These are phyloP conservation scores for Ustilago nuda DNA, from an alignment of 1,284 basidiomycete genomes.

Conservation along the genomic window DNA sequence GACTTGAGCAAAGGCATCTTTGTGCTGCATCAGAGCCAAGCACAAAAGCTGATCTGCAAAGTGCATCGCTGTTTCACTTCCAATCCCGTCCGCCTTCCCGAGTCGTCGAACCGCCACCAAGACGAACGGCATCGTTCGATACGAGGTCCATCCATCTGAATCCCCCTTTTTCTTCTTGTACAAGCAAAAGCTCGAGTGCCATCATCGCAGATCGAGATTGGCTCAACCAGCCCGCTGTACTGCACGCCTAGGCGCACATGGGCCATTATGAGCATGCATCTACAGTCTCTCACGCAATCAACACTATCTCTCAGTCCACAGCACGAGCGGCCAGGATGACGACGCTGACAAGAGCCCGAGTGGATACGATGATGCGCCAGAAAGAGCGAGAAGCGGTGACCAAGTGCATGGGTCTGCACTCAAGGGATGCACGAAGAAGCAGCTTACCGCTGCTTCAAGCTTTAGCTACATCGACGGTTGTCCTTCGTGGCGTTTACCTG, in stretches of 20 bases:
- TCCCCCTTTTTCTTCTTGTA: not conserved
- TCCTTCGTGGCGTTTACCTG: not conserved
- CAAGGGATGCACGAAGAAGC: slow-evolving; percentile 5
- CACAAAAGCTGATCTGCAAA: slow-evolving; percentile 21
- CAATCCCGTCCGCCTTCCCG: not conserved
- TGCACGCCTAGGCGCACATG: not conserved
- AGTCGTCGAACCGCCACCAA: not conserved
- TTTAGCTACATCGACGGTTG: not conserved
- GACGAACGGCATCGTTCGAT: not conserved
- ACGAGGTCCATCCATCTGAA: slow-evolving; percentile 22
- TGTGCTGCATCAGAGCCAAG: not conserved
- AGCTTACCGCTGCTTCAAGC: not conserved
- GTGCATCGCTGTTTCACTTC: slow-evolving; percentile 20
- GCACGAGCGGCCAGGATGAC: not conserved
- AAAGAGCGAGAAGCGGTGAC: slow-evolving; percentile 1
- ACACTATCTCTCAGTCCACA: not conserved
- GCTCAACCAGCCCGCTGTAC: not conserved
- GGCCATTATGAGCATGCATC: not conserved
- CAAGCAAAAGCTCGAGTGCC: not conserved
- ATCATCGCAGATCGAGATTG: too few species aligned
- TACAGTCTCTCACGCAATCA: not conserved
- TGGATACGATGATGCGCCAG: not conserved
- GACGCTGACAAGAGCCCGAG: not conserved
- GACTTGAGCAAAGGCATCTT: not conserved
- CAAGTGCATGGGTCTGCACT: not conserved